A percentile compares a stretch with the other conserved stretches of the same genome.
These are phyloP conservation scores for Globisporangium radiosum DNA, from an alignment of 352 stramenopile genomes.

Conservation along the genomic window DNA sequence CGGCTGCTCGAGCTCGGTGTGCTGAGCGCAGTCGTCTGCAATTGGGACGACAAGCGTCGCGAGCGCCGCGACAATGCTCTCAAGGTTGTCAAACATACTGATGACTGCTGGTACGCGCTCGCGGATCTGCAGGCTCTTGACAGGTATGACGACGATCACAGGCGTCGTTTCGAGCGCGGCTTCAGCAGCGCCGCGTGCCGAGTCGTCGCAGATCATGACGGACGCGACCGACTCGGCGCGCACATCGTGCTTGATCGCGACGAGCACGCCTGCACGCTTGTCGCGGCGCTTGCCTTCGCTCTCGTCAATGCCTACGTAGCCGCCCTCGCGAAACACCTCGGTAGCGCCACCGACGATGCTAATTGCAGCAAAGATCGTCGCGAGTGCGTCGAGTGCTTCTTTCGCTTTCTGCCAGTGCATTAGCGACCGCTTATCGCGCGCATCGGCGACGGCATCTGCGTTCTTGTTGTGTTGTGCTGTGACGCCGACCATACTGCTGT, in stretches of 20 bases:
- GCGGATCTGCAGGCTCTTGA: slow-evolving; percentile 51
- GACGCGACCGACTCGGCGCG: slow-evolving; percentile 32
- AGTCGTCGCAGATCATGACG: slow-evolving; percentile 9
- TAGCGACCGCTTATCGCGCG: slow-evolving; percentile 63
- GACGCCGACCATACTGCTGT: background rate
- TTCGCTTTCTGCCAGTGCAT: slow-evolving; percentile 72
- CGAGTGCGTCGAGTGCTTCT: slow-evolving; percentile 50
- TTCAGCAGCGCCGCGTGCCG: background rate
- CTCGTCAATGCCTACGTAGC: slow-evolving; percentile 42
- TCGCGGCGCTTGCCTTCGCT: slow-evolving; percentile 22
- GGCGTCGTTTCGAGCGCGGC: background rate
- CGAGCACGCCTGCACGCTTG: slow-evolving; percentile 21
- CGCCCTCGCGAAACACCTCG: slow-evolving; percentile 65
- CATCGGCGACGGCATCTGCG: slow-evolving; percentile 11
- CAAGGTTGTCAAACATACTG: slow-evolving; percentile 73
- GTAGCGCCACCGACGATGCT: slow-evolving; percentile 68
- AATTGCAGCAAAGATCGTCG: slow-evolving; percentile 55
- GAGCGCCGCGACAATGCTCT: slow-evolving; percentile 42
- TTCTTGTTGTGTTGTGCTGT: slow-evolving; percentile 8
- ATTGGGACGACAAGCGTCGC: slow-evolving; percentile 39
- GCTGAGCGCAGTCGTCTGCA: slow-evolving; percentile 21
- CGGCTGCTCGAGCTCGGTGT: slow-evolving; percentile 46
- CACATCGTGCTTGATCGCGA: slow-evolving; percentile 31
- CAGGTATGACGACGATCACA: slow-evolving; percentile 21
- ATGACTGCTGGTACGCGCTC: slow-evolving; percentile 70